Base-by-base conservation (phyloP, 2,329 filamentous ascomycete species). In the Talaromyces pinophilus region DNA sequence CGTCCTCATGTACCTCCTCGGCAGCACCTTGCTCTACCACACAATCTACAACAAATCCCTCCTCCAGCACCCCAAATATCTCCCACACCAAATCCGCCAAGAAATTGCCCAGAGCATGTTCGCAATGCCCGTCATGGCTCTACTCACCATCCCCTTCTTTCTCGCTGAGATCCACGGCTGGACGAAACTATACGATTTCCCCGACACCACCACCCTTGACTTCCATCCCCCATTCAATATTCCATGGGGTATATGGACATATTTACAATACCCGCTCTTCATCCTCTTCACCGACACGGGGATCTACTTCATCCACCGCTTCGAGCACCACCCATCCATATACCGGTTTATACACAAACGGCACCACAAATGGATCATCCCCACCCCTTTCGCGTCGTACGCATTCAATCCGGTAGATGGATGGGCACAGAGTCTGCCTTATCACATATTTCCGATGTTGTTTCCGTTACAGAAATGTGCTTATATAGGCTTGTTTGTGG, bases 281-380 rank as follows among this genome's bases (percentile, higher is more conserved):
- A 81, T 93, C 72, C 72, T 87, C 74, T 93, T 93, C 77, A 93
- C 91, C 78, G 91, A 93, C 79, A 88, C 88, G 75, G 87, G 83
- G 80, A 91, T 93, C 80, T 93, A 93, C 83, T 90, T 88, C 83
- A 92, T 92, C 73, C 91, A 93, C 81, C 88, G 91, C 65, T 87
- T 84, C 65, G 85, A 92, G 65, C 91, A 93, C 80, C 87, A 90
- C 78, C 89, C 89, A n/a, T 75, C 78, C 54, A 73, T 92, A 70
- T 96, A 96, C 85, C 93, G 92, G 82, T 82, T 82, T 71, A 84
- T 95, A 62, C 92, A 96, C 85, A 96, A 96, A 86, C 88, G 91
- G 70, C 92, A 96, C 80, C 92, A 96, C 87, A 95, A 94, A 82
- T 96, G 92, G 92, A 94, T 95, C 80, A 92, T 95, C 90, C 92